Evolutionary conservation across 176 grass and related monocot species (phyloP).

Genomic region (Elaeis guineensis): DNA sequence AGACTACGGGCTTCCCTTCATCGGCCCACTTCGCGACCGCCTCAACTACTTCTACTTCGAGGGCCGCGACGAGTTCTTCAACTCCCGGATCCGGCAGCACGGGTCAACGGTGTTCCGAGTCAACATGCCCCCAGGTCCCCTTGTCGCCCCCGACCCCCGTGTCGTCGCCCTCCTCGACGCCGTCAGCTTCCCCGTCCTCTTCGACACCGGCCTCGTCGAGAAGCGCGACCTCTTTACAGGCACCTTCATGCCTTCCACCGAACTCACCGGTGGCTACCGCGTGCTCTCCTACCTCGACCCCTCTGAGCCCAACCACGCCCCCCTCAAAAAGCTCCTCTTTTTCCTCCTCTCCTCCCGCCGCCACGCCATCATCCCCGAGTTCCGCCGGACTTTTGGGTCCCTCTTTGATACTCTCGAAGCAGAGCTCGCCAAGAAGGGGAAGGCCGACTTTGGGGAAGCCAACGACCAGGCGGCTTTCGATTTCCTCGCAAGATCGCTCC

Average conservation of each 20-base stretch:
- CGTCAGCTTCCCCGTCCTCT: conserved; percentile 76
- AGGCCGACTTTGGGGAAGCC: conserved; percentile 54
- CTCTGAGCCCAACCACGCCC: conserved; percentile 67
- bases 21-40: conserved; percentile 69
- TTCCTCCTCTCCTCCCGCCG: conserved; percentile 65
- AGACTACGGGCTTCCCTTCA: conserved; percentile 60
- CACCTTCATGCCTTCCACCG: conserved; percentile 92
- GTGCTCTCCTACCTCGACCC: conserved; percentile 87
- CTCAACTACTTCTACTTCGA: conserved; percentile 77
- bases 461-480: conserved; percentile 78
- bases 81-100: conserved; percentile 48
- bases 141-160: conserved; percentile 65
- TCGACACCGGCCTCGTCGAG: conserved; percentile 80
- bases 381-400: conserved; percentile 52
- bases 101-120: conserved; percentile 72
- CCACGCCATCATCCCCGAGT: conserved; percentile 57
- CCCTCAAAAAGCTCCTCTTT: conserved; percentile 73
- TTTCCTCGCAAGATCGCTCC: conserved; percentile 58
- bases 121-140: conserved; percentile 94
- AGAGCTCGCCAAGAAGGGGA: conserved; percentile 52
- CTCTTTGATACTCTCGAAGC: conserved; percentile 56
- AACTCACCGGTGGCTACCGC: conserved; percentile 80
- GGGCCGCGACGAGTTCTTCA: conserved; percentile 83
- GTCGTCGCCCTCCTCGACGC: conserved; percentile 94
- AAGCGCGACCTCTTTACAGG: conserved; percentile 96